A percentile compares a stretch with the other conserved stretches of the same genome.
Evolutionary conservation across 2,329 filamentous ascomycete species (phyloP).

Genomic region (Botrytis hyacinthi): DNA sequence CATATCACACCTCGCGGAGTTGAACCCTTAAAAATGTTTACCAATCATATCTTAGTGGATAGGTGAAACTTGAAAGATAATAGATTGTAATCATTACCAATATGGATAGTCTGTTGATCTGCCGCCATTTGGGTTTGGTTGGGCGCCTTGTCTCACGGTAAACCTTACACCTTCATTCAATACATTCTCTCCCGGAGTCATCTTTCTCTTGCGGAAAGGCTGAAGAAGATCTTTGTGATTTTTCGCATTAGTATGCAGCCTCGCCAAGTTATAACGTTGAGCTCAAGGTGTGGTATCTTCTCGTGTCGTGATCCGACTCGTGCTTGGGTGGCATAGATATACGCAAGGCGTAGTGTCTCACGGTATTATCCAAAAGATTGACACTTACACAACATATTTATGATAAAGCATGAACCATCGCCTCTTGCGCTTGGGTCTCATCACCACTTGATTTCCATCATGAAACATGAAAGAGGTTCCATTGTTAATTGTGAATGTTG

Average conservation of each 20-base stretch:
- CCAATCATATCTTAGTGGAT: neutral
- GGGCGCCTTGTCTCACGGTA: conserved; percentile 1
- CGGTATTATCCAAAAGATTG: neutral
- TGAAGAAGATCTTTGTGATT: conserved; percentile 13
- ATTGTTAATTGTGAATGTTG: neutral
- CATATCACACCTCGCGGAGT: neutral
- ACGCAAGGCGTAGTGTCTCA: conserved; percentile 1
- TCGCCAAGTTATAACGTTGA: conserved; percentile 10
- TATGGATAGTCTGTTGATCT: conserved; percentile 11
- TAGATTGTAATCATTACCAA: neutral
- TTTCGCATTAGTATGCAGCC: conserved; percentile 2
- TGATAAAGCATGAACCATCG: neutral
- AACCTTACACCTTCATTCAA: neutral
- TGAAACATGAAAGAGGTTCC: neutral
- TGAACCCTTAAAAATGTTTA: neutral
- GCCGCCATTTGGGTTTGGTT: neutral
- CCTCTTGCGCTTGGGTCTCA: neutral
- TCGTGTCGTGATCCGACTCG: conserved; percentile 3
- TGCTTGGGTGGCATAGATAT: neutral
- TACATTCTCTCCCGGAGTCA: neutral
- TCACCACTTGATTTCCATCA: neutral
- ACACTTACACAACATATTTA: neutral
- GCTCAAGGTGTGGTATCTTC: neutral
- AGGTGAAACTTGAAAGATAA: neutral
- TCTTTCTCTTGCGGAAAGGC: neutral